A percentile compares a stretch with the other conserved stretches of the same genome.
Evolutionary conservation across 805 yeast species (phyloP).

Genomic region (Candida vaughaniae): DNA sequence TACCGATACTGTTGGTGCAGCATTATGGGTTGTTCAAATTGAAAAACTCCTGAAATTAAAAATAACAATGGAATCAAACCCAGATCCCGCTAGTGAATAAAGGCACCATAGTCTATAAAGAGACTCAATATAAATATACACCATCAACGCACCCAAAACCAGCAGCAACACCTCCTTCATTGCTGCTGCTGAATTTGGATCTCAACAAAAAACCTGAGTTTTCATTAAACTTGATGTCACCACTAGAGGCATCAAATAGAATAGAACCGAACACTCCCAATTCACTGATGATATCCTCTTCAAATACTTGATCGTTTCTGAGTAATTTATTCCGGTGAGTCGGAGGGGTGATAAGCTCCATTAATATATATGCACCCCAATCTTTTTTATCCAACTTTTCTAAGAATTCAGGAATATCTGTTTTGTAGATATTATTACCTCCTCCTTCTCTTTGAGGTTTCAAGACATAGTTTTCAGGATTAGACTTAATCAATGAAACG

Average conservation of each 20-base stretch:
- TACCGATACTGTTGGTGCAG: slow-evolving; percentile 62
- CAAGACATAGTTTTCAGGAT: slow-evolving; percentile 75
- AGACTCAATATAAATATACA: slow-evolving; percentile 50
- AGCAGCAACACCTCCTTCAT: slow-evolving; percentile 99
- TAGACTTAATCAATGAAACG: slow-evolving; percentile 50
- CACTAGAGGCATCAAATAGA: slow-evolving; percentile 65
- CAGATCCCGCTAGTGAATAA: background rate
- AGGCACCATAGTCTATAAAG: too few relatives aligned
- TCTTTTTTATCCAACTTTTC: slow-evolving; percentile 56
- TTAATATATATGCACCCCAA: slow-evolving; percentile 89
- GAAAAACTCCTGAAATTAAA: slow-evolving; percentile 20
- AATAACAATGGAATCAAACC: slow-evolving; percentile 5
- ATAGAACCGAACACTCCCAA: slow-evolving; percentile 87
- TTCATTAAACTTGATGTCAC: slow-evolving; percentile 58
- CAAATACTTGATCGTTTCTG: slow-evolving; percentile 58
- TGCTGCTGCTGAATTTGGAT: slow-evolving; percentile 80
- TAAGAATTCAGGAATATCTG: slow-evolving; percentile 77
- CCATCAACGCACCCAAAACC: slow-evolving; percentile 98
- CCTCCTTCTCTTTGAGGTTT: slow-evolving; percentile 99
- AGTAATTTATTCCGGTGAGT: slow-evolving; percentile 65
- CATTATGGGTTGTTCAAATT: slow-evolving; percentile 57
- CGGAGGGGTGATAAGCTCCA: slow-evolving; percentile 90
- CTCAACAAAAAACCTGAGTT: slow-evolving; percentile 84
- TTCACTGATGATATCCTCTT: slow-evolving; percentile 84
- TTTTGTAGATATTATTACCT: slow-evolving; percentile 89